These are phyloP conservation scores for Stipa capillata DNA, from an alignment of 176 grass and related monocot genomes.

Conservation along the genomic window DNA sequence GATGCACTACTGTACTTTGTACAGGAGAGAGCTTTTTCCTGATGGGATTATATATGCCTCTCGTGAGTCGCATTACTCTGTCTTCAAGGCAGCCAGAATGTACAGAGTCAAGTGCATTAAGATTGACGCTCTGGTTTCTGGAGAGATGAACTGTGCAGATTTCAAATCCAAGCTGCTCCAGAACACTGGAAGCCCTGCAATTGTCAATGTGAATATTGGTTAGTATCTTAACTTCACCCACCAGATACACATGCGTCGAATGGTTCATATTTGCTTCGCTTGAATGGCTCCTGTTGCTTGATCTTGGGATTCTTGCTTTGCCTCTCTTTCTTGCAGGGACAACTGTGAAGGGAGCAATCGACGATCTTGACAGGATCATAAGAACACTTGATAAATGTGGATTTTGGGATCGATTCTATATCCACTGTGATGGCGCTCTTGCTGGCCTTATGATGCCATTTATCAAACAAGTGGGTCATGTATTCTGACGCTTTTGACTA, in stretches of 20 bases:
- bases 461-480: conserved; percentile 15
- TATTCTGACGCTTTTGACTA: no score
- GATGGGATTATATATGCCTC: conserved; percentile 43
- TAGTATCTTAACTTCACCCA: not conserved
- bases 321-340: not conserved
- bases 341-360: conserved; percentile 17
- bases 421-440: conserved; percentile 41
- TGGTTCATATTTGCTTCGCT: not conserved
- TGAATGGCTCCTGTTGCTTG: not conserved
- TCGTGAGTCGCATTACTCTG: conserved; percentile 41
- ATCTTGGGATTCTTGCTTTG: not conserved
- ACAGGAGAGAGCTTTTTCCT: conserved; percentile 41
- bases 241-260: not conserved
- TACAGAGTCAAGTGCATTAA: conserved; percentile 41
- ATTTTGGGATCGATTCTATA: conserved; percentile 26
- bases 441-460: conserved; percentile 42
- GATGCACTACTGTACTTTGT: not conserved
- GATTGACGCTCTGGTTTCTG: conserved; percentile 10
- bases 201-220: conserved; percentile 45
- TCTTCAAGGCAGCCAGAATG: conserved; percentile 57
- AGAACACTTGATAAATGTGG: conserved; percentile 32
- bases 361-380: conserved; percentile 36
- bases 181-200: conserved; percentile 24
- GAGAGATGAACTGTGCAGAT: conserved; percentile 43
- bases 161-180: conserved; percentile 12